These are phyloP conservation scores for Phytophthora litchii DNA, from an alignment of 352 stramenopile genomes.

Conservation along the genomic window DNA sequence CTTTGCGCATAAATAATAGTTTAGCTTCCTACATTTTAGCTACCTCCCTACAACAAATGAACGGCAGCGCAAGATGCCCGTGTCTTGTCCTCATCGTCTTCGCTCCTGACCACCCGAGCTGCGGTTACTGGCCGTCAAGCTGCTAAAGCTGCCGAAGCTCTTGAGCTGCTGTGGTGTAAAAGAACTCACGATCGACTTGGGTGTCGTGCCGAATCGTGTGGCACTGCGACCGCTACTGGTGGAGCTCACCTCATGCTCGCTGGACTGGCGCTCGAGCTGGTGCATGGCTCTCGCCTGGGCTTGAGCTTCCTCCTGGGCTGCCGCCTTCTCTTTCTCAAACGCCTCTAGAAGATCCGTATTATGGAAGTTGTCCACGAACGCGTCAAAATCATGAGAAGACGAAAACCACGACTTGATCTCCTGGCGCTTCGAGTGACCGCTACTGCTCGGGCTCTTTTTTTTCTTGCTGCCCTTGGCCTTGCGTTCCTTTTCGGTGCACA, in stretches of 20 bases:
- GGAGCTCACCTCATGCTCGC: slow-evolving; percentile 43
- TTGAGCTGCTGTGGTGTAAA: slow-evolving; percentile 51
- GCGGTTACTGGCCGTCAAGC: slow-evolving; percentile 41
- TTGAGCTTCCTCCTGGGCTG: slow-evolving; percentile 33
- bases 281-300: slow-evolving; percentile 36
- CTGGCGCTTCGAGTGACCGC: slow-evolving; percentile 72
- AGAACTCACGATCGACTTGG: slow-evolving; percentile 44
- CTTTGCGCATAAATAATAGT: slow-evolving; percentile 62
- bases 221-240: slow-evolving; percentile 44
- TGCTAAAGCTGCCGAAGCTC: slow-evolving; percentile 76
- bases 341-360: slow-evolving; percentile 51
- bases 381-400: slow-evolving; percentile 81
- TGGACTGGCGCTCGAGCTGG: slow-evolving; percentile 40
- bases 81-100: slow-evolving; percentile 28
- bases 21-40: slow-evolving; percentile 34
- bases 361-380: slow-evolving; percentile 79
- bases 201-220: slow-evolving; percentile 39
- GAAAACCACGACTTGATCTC: slow-evolving; percentile 89
- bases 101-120: slow-evolving; percentile 36
- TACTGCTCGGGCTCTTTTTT: slow-evolving; percentile 51
- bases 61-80: slow-evolving; percentile 6
- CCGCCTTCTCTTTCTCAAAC: slow-evolving; percentile 52
- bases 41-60: slow-evolving; percentile 14
- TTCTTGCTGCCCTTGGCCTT: slow-evolving; percentile 55
- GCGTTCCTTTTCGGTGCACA: slow-evolving; percentile 68